Evolutionary conservation across 2,329 filamentous ascomycete genomes (phyloP).

Genomic region (Tolypocladium amazonense): DNA sequence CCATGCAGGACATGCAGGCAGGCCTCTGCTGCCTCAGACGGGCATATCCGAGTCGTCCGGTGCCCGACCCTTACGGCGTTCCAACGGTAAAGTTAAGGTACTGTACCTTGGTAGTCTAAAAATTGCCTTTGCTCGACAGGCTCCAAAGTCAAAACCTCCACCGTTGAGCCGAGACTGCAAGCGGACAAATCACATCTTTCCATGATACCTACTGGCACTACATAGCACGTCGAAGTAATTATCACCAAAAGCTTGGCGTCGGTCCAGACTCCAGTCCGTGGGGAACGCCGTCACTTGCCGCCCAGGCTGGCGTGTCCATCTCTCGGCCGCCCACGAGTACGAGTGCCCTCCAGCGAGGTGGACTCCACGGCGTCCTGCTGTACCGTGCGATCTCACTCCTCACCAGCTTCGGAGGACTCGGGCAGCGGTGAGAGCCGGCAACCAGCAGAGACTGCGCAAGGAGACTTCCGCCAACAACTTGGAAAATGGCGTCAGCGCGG

Average conservation of each 20-base stretch:
- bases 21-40: background rate
- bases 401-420: background rate
- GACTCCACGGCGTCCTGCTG: background rate
- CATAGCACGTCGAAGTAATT: background rate
- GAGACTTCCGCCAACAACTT: too few relatives aligned
- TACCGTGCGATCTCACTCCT: background rate
- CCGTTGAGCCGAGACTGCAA: background rate
- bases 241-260: background rate
- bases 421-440: background rate
- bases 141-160: background rate
- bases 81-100: background rate
- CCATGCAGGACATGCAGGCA: background rate
- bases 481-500: too few relatives aligned
- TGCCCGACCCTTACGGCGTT: background rate
- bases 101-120: too few relatives aligned
- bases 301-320: too few relatives aligned
- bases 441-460: too few relatives aligned
- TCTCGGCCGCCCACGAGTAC: background rate
- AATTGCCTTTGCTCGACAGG: background rate
- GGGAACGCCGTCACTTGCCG: background rate
- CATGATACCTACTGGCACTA: background rate
- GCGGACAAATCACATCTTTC: background rate
- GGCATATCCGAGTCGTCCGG: background rate
- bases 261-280: background rate
- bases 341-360: background rate